Conservation (phyloP, 768 basidiomycete species). For the Coprinellus aureogranulatus region DNA sequence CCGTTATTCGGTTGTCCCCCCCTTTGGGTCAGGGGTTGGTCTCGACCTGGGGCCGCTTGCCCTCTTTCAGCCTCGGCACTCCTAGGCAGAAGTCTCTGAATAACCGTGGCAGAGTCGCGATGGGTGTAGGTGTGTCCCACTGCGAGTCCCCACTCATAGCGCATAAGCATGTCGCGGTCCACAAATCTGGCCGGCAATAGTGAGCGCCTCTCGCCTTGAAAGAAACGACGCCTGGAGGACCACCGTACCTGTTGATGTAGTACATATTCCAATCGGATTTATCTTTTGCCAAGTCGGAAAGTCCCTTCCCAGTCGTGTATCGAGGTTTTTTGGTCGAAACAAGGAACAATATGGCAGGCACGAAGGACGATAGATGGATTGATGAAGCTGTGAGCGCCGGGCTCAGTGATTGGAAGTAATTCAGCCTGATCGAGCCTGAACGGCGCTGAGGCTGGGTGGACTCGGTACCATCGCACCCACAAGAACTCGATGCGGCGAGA, state of each 20-base stretch:
- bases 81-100: neutral
- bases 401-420: neutral
- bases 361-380: neutral
- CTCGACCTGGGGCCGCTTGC: too few species aligned
- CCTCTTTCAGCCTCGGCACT: too few species aligned
- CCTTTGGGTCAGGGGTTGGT: too few species aligned
- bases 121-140: neutral
- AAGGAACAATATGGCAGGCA: neutral
- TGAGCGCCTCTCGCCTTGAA: too few species aligned
- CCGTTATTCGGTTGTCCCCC: too few species aligned
- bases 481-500: neutral
- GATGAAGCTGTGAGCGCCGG: neutral
- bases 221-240: too few species aligned
- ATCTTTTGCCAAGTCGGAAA: neutral
- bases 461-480: neutral
- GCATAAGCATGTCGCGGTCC: conserved; percentile 2
- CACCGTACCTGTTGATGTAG: neutral
- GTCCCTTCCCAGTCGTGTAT: neutral
- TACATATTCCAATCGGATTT: neutral
- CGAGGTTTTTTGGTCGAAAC: neutral
- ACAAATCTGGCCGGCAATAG: neutral
- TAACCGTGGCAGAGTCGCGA: neutral
- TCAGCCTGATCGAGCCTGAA: neutral
- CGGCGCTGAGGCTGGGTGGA: neutral
- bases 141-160: neutral